Evolutionary conservation across 768 basidiomycete species (phyloP).

Genomic region (Lyophyllum decastes): DNA sequence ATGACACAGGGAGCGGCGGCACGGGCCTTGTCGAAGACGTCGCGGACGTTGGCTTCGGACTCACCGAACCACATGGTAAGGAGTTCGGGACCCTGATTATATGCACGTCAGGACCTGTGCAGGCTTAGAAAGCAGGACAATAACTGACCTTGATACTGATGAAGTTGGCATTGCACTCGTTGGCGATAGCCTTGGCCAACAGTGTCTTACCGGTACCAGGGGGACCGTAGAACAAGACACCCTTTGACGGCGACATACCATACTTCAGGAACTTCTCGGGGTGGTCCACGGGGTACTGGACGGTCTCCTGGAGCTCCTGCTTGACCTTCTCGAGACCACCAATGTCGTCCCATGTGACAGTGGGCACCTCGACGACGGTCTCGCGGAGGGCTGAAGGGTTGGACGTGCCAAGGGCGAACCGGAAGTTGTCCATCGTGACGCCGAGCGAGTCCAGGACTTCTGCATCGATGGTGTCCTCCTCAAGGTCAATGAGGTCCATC

Average conservation of each 20-base stretch:
- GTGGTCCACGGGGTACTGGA: constrained; percentile 99
- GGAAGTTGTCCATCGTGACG: constrained; percentile 99
- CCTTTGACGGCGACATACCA: constrained; percentile 99
- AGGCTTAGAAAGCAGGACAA: not conserved
- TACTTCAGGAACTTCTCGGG: constrained; percentile 99
- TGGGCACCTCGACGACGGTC: constrained; percentile 99
- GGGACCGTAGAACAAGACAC: constrained; percentile 99
- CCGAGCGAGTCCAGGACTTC: constrained; percentile 98
- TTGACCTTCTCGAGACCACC: constrained; percentile 99
- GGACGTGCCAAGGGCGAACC: constrained; percentile 95
- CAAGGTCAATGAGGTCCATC: constrained; percentile 96
- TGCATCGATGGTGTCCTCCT: constrained; percentile 98
- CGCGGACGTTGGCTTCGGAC: constrained; percentile 99
- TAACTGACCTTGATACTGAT: constrained; percentile 89
- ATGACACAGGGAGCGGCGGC: constrained; percentile 99
- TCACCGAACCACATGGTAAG: constrained; percentile 99
- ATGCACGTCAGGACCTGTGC: constrained; percentile 14
- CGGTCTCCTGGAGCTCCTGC: constrained; percentile 97
- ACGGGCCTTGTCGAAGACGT: constrained; percentile 99
- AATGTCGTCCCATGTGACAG: constrained; percentile 98
- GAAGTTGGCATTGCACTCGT: constrained; percentile 99
- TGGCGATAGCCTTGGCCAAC: constrained; percentile 98
- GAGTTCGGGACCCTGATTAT: constrained; percentile 82
- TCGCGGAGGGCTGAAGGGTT: constrained; percentile 99
- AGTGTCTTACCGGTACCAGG: constrained; percentile 99